Conservation (phyloP, 805 yeast genomes). For the Hanseniaspora meyeri region DNA sequence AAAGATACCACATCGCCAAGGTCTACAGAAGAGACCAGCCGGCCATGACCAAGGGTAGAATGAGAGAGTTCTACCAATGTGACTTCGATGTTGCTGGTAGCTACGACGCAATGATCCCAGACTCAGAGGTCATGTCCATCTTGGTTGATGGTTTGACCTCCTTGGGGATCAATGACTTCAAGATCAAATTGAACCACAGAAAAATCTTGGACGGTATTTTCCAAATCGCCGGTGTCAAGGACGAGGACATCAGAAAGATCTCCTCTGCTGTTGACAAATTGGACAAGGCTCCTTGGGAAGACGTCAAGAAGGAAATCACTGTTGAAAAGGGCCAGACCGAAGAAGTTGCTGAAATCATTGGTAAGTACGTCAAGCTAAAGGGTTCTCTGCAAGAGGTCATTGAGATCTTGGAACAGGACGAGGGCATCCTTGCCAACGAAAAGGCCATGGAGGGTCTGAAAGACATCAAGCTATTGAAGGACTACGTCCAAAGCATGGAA, state of each 20-base stretch:
- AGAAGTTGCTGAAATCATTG: constrained; percentile 86
- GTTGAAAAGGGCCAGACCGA: constrained; percentile 83
- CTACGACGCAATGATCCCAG: constrained; percentile 92
- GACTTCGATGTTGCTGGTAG: constrained; percentile 94
- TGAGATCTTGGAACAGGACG: constrained; percentile 43
- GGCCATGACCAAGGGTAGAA: constrained; percentile 98
- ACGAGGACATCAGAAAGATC: constrained; percentile 84
- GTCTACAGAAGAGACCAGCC: constrained; percentile 99
- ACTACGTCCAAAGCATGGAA: constrained; percentile 73
- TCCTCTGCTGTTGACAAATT: constrained; percentile 94
- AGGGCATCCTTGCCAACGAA: constrained; percentile 46
- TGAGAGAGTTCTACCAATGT: constrained; percentile 99
- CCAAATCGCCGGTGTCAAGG: constrained; percentile 86
- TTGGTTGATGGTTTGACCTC: constrained; percentile 73
- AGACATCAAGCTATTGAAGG: constrained; percentile 65
- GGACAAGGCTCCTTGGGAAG: constrained; percentile 93
- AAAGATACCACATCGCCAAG: constrained; percentile 93
- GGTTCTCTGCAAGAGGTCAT: constrained; percentile 64
- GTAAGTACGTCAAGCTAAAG: constrained; percentile 74
- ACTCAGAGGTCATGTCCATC: constrained; percentile 74
- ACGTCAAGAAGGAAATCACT: constrained; percentile 80
- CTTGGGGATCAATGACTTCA: constrained; percentile 79
- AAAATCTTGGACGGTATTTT: constrained; percentile 92
- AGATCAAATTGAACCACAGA: constrained; percentile 87
- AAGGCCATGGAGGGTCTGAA: constrained; percentile 68